Percentiles rank a stretch among this genome's conserved stretches.
phyloP scores from a whole-genome alignment of 169 alveolate species.

The Eimeria praecox region DNA sequence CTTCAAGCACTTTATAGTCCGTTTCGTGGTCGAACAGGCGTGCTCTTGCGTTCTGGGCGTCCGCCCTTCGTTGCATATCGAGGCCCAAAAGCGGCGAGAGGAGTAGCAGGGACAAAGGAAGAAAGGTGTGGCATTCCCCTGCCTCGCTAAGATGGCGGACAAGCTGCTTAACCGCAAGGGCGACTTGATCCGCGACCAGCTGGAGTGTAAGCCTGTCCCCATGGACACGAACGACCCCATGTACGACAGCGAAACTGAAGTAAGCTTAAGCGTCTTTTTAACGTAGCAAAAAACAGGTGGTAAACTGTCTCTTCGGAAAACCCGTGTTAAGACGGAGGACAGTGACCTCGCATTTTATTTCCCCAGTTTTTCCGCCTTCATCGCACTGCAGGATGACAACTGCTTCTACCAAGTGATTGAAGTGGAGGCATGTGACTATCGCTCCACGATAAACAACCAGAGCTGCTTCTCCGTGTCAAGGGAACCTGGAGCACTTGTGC shows the following conservation, averaged over 20 bases:
- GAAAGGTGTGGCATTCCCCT: background rate
- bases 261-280: background rate
- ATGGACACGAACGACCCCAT: slow-evolving; percentile 66
- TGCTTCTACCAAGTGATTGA: slow-evolving; percentile 78
- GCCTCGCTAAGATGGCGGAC: slow-evolving; percentile 41
- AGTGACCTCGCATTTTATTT: background rate
- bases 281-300: background rate
- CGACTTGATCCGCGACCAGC: slow-evolving; percentile 65
- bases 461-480: slow-evolving; percentile 66
- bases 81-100: slow-evolving; percentile 3
- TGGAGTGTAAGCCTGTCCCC: slow-evolving; percentile 53
- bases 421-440: slow-evolving; percentile 71
- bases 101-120: slow-evolving; percentile 2
- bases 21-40: background rate
- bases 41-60: background rate
- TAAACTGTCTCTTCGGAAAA: background rate
- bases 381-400: slow-evolving; percentile 71
- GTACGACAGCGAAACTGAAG: slow-evolving; percentile 69
- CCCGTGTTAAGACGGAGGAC: background rate
- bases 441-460: slow-evolving; percentile 67
- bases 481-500: slow-evolving; percentile 31
- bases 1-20: background rate
- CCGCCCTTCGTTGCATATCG: slow-evolving; percentile 21
- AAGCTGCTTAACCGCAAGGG: slow-evolving; percentile 66
- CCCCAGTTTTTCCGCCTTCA: background rate